These are phyloP conservation scores for Alisma plantagoaquatica DNA, from an alignment of 106 monocot species.

Conservation along the genomic window DNA sequence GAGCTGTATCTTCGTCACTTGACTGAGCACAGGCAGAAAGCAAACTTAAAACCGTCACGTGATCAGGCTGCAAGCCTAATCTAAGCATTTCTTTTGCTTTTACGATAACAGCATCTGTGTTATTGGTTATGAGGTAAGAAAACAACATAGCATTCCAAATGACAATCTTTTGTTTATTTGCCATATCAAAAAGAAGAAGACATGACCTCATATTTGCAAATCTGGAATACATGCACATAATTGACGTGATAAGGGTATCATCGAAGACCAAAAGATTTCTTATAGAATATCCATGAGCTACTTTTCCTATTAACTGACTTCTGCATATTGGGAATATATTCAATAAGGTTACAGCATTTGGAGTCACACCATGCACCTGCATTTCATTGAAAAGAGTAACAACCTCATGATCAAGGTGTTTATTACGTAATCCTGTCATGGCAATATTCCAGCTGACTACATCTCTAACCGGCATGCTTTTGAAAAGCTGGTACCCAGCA, in stretches of 20 bases:
- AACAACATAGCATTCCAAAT: slow-evolving; percentile 62
- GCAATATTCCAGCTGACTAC: slow-evolving; percentile 54
- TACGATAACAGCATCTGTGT: too few relatives aligned
- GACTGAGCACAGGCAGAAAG: slow-evolving; percentile 41
- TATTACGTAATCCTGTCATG: slow-evolving; percentile 51
- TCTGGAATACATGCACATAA: slow-evolving; percentile 48
- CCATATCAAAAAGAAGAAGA: slow-evolving; percentile 23
- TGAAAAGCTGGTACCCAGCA: slow-evolving; percentile 22
- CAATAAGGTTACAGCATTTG: slow-evolving; percentile 42
- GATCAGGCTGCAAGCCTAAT: slow-evolving; percentile 27
- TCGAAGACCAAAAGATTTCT: slow-evolving; percentile 29
- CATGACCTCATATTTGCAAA: slow-evolving; percentile 36
- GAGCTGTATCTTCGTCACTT: slow-evolving; percentile 13
- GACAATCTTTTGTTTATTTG: slow-evolving; percentile 29
- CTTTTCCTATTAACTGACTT: slow-evolving; percentile 33
- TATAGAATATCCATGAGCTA: slow-evolving; percentile 43
- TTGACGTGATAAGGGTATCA: slow-evolving; percentile 37
- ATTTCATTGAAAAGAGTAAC: slow-evolving; percentile 30
- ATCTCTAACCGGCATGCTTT: slow-evolving; percentile 17
- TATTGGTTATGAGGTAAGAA: slow-evolving; percentile 19
- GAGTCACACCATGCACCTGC: slow-evolving; percentile 22
- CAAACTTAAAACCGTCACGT: slow-evolving; percentile 39
- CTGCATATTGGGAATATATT: slow-evolving; percentile 41
- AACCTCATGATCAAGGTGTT: slow-evolving; percentile 17
- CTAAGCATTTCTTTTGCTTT: slow-evolving; percentile 49